Percentiles rank a stretch among this genome's conserved stretches.
These are phyloP conservation scores for Talaromyces marneffei DNA, from an alignment of 2,329 filamentous ascomycete genomes.

Conservation along the genomic window DNA sequence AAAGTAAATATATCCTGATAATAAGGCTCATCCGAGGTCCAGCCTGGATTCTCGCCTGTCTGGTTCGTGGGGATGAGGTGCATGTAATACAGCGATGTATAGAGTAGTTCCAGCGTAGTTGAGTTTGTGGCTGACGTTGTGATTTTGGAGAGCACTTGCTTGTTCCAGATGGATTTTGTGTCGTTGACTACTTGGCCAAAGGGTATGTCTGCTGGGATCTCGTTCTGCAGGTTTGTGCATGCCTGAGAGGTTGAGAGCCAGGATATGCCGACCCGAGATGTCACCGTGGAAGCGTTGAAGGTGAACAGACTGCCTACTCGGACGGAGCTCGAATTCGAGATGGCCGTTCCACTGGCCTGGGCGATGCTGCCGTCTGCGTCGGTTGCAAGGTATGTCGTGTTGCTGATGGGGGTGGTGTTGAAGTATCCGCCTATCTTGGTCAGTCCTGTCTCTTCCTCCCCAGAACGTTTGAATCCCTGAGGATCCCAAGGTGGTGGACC, in stretches of 20 bases:
- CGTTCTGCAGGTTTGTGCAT: constrained; percentile 60
- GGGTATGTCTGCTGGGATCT: constrained; percentile 60
- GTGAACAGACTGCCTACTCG: constrained; percentile 46
- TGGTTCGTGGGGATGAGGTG: constrained; percentile 68
- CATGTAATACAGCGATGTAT: constrained; percentile 65
- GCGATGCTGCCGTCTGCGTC: constrained; percentile 25
- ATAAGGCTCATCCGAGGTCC: constrained; percentile 61
- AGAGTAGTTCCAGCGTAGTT: constrained; percentile 56
- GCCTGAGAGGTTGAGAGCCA: constrained; percentile 65
- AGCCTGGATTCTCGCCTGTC: constrained; percentile 65
- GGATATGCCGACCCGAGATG: constrained; percentile 60
- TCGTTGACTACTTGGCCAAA: constrained; percentile 51
- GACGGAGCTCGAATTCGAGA: constrained; percentile 43
- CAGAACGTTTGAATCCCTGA: too few relatives aligned
- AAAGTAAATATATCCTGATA: constrained; percentile 71
- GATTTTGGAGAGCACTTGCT: constrained; percentile 65
- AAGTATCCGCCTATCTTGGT: constrained; percentile 55
- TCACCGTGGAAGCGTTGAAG: constrained; percentile 45
- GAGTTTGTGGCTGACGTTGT: constrained; percentile 60
- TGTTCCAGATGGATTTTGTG: constrained; percentile 55
- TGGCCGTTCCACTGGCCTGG: constrained; percentile 24
- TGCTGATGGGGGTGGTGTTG: constrained; percentile 33
- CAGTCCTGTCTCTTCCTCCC: not conserved
- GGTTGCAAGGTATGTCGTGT: constrained; percentile 25
- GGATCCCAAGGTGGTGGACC: constrained; percentile 29